Conservation (phyloP, 2,329 filamentous ascomycete genomes). For the Neofusicoccum kwambonambiense region DNA sequence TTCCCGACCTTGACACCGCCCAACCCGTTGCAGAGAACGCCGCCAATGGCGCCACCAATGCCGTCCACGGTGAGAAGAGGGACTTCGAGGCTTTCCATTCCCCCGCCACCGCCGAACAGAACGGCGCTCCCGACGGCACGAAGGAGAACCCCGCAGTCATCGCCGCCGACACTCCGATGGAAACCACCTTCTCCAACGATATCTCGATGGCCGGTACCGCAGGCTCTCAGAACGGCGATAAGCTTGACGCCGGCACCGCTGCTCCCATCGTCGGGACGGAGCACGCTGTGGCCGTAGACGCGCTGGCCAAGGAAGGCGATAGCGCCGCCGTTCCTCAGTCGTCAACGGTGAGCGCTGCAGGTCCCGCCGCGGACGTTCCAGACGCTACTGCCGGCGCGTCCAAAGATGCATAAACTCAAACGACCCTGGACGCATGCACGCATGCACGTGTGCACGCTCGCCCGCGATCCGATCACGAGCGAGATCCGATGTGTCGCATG, state of each 20-base stretch:
- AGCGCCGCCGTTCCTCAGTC: not conserved
- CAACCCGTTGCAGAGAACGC: not conserved
- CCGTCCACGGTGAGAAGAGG: not conserved
- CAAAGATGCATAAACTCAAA: not conserved
- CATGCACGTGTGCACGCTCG: too few relatives aligned
- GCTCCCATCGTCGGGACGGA: not conserved
- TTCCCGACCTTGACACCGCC: not conserved
- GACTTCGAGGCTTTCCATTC: not conserved
- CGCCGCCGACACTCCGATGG: slow-evolving; percentile 6
- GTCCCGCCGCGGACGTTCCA: not conserved
- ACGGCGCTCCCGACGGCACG: not conserved
- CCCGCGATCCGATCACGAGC: not conserved
- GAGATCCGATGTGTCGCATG: not conserved
- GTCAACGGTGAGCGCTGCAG: not conserved
- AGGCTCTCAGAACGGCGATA: not conserved
- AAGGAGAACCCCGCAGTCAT: not conserved
- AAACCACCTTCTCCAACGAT: not conserved
- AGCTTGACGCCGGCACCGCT: not conserved
- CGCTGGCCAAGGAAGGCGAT: not conserved
- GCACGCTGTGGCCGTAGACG: not conserved
- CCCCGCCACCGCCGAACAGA: not conserved
- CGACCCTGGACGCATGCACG: not conserved
- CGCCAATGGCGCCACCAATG: not conserved
- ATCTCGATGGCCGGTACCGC: not conserved
- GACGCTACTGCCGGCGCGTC: not conserved